Conservation (phyloP, 768 basidiomycete genomes). For the Plicaturopsis crispa region DNA sequence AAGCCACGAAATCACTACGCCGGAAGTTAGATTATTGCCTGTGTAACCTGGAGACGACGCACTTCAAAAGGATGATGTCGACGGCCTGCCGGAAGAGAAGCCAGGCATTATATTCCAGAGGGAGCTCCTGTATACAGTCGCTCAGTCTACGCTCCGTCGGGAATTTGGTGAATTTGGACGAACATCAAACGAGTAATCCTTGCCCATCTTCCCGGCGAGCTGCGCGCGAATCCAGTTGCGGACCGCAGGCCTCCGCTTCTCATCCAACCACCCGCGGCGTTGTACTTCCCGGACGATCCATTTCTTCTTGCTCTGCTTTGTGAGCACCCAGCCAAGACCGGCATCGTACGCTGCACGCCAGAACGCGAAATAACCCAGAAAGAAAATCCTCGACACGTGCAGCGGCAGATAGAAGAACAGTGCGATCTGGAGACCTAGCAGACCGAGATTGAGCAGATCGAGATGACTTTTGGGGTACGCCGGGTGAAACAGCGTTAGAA, state of each 20-base stretch:
- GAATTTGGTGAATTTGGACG: conserved; percentile 21
- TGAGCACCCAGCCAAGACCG: conserved; percentile 90
- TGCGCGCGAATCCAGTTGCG: conserved; percentile 83
- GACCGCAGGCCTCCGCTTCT: conserved; percentile 48
- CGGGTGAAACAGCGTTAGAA: conserved; percentile 82
- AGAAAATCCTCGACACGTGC: conserved; percentile 51
- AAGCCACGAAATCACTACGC: conserved; percentile 84
- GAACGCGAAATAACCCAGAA: conserved; percentile 86
- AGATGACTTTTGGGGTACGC: conserved; percentile 81
- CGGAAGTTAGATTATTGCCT: conserved; percentile 4
- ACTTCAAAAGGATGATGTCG: conserved; percentile 96
- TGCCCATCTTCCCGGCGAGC: conserved; percentile 88
- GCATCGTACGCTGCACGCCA: conserved; percentile 91
- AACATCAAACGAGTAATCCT: conserved; percentile 89
- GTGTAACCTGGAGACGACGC: conserved; percentile 18
- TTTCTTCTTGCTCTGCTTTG: conserved; percentile 90
- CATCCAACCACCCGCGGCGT: conserved; percentile 84
- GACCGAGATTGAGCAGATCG: conserved; percentile 76
- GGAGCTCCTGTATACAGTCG: conserved; percentile 57
- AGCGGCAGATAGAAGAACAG: conserved; percentile 65
- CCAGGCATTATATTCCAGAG: conserved; percentile 95
- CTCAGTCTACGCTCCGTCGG: conserved; percentile 4
- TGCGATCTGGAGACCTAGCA: conserved; percentile 72
- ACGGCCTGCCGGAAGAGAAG: conserved; percentile 93
- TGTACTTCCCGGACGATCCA: conserved; percentile 87